Evolutionary conservation across 2,329 filamentous ascomycete species (phyloP).

Genomic region (Ceratocystis papillata): DNA sequence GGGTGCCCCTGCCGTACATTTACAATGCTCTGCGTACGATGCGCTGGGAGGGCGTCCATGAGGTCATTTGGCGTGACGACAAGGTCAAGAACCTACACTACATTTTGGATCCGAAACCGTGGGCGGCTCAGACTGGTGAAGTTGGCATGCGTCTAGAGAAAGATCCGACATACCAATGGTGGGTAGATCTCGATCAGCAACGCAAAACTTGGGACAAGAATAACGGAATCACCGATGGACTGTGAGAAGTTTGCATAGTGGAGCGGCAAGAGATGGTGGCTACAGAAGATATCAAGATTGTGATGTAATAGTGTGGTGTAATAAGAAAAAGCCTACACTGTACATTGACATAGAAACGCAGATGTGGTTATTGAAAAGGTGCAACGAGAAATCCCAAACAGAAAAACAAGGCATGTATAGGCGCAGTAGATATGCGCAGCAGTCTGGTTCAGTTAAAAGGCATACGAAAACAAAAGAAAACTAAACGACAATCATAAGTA

Average conservation of each 20-base stretch:
- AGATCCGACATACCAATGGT: constrained; percentile 46
- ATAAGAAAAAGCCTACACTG: neutral
- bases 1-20: constrained; percentile 48
- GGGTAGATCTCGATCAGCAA: constrained; percentile 41
- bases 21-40: constrained; percentile 56
- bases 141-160: constrained; percentile 37
- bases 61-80: constrained; percentile 47
- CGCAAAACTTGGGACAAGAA: constrained; percentile 36
- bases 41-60: constrained; percentile 43
- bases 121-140: constrained; percentile 42
- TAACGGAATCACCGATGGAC: constrained; percentile 30
- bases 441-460: constrained; percentile 19
- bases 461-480: neutral
- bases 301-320: too few species aligned
- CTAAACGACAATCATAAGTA: neutral
- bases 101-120: constrained; percentile 51
- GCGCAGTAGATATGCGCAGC: neutral
- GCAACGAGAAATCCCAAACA: neutral
- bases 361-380: constrained; percentile 1
- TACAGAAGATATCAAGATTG: neutral
- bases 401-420: constrained; percentile 11
- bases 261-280: neutral
- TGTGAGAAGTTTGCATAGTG: neutral
- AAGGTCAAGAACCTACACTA: constrained; percentile 52
- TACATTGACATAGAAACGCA: neutral